Conservation (phyloP, 2,329 filamentous ascomycete genomes). For the Colletotrichum orchidophilum region DNA sequence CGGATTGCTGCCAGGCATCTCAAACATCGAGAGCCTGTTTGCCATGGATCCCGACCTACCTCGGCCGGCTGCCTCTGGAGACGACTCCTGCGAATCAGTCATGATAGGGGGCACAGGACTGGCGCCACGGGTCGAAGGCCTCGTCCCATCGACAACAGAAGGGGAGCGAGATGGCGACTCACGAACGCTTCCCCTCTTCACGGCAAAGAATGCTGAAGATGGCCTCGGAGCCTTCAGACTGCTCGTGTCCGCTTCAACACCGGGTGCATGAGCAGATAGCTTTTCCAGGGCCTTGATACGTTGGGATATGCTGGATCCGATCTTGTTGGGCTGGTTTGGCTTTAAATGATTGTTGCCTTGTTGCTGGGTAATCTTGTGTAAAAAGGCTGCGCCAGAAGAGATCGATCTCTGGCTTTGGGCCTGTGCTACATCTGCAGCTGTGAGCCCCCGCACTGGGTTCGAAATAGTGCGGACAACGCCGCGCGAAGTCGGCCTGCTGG, state of each 20-base stretch:
- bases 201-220: constrained; percentile 68
- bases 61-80: constrained; percentile 54
- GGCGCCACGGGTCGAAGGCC: constrained; percentile 45
- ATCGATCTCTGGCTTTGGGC: constrained; percentile 55
- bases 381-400: constrained; percentile 65
- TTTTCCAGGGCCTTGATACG: constrained; percentile 94
- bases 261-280: constrained; percentile 61
- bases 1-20: constrained; percentile 47
- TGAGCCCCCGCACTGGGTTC: constrained; percentile 55
- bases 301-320: constrained; percentile 91
- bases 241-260: constrained; percentile 38
- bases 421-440: constrained; percentile 56
- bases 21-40: constrained; percentile 65
- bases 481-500: constrained; percentile 45
- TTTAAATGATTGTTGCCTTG: constrained; percentile 59
- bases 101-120: constrained; percentile 47
- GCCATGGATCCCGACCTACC: constrained; percentile 64
- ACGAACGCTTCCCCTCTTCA: constrained; percentile 53
- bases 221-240: constrained; percentile 40
- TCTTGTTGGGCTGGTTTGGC: constrained; percentile 76
- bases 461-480: constrained; percentile 45
- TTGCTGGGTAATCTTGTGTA: constrained; percentile 65
- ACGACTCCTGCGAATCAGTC: constrained; percentile 55
- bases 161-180: constrained; percentile 54
- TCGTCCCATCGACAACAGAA: constrained; percentile 55